These are phyloP conservation scores for Lathyrus aphaca DNA, from an alignment of 306 rosid genomes.

Conservation along the genomic window DNA sequence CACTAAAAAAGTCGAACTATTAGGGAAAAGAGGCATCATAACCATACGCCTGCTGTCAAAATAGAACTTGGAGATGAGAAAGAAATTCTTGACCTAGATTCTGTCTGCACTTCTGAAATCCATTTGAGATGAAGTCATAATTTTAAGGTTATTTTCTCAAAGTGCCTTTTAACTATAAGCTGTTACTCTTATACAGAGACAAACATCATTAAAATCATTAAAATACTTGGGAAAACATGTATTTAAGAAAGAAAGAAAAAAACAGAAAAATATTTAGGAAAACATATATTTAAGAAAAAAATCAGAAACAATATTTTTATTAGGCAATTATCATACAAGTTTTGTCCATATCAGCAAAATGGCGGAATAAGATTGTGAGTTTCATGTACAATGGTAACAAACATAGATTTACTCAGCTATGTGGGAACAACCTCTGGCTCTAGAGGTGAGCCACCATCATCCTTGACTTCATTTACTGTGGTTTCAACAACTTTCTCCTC, in stretches of 20 bases:
- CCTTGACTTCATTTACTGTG: constrained; percentile 48
- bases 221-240: not conserved
- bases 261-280: not conserved
- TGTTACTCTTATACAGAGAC: not conserved
- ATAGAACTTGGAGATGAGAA: not conserved
- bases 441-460: constrained; percentile 61
- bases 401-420: constrained; percentile 27
- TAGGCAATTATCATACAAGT: constrained; percentile 36
- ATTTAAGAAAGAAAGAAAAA: not conserved
- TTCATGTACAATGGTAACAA: constrained; percentile 58
- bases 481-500: constrained; percentile 47
- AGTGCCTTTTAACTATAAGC: not conserved
- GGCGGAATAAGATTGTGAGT: constrained; percentile 26
- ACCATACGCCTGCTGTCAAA: not conserved
- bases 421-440: constrained; percentile 85
- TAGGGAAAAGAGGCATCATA: not conserved
- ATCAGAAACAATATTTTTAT: constrained; percentile 25
- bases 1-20: too few relatives aligned
- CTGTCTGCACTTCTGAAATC: not conserved
- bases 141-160: not conserved
- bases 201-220: not conserved
- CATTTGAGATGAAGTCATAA: not conserved
- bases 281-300: constrained; percentile 3
- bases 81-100: not conserved
- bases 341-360: constrained; percentile 33